Evolutionary conservation across 768 basidiomycete species (phyloP), one percentile per base, ranked within the genome.

Genomic region (Collybia mongolica): DNA sequence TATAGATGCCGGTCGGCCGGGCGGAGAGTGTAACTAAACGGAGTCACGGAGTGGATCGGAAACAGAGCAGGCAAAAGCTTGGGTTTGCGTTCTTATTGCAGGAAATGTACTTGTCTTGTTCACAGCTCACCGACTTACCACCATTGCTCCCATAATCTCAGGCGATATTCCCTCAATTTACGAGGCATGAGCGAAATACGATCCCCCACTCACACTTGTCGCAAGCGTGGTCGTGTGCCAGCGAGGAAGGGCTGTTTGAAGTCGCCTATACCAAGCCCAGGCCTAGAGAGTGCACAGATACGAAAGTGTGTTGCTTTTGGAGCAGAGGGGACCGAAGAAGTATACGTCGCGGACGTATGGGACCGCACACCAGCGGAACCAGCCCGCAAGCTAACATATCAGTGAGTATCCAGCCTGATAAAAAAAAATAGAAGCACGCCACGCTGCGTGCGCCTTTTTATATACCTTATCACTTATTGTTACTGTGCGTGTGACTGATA

Each of bases 271-370:
- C 54, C 64, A 29, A 62, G 58, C 38, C 58, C 58, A 45, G 48
- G 52, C 17, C 45, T 44, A 46, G 58, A 49, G 22, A 57, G 32
- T 23, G 54, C 54, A 23, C 46, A 48, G 23, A 29, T 29, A 7
- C 63, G 74, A 53, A 87, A 88, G 67, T 76, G 75, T 26, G 88
- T 90, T 24, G 77, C 77, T 6, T 90, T 88, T 55, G 77, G 80
- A 39, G 70, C 70, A 2, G 69, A 77, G 2, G 77, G 75, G 46
- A 67, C 70, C 11, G 81, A 86, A 52, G 75, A 87, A 61, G 71
- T 90, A 8, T 77, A 77, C 60, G 64, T 74, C 24, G 88, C 85
- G 2, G 88, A 90, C 62, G 86, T 87, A 49, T 90, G 88, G 88
- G 88, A 90, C 63, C 76, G 88, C 14, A 87, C 85, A 1, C 88